Percentiles rank a stretch among this genome's conserved stretches.
phyloP scores from a whole-genome alignment of 2,329 filamentous ascomycete species.

The Talaromyces sp. region DNA sequence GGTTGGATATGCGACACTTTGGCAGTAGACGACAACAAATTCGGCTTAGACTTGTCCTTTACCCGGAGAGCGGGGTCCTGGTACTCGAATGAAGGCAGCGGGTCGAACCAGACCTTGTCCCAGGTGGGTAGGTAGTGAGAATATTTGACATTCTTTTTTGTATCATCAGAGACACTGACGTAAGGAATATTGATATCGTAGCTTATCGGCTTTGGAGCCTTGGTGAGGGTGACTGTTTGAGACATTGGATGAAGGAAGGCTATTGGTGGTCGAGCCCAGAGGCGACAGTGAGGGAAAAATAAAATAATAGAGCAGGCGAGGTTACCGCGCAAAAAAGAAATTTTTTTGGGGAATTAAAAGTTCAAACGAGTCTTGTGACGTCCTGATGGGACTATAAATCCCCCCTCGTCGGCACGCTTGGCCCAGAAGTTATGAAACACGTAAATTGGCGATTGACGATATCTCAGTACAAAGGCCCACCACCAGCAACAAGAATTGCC shows the following conservation, averaged over 20 bases:
- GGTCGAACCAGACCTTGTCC: conserved; percentile 45
- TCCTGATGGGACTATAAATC: conserved; percentile 16
- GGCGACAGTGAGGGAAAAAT: conserved; percentile 8
- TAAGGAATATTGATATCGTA: conserved; percentile 50
- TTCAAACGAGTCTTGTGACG: conserved; percentile 15
- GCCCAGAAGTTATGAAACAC: not conserved
- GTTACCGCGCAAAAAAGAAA: conserved; percentile 15
- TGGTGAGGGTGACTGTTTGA: conserved; percentile 15
- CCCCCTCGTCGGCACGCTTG: not conserved
- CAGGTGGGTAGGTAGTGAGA: conserved; percentile 45
- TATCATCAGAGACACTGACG: conserved; percentile 35
- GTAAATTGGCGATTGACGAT: not conserved
- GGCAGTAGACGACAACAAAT: conserved; percentile 28
- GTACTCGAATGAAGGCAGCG: conserved; percentile 42
- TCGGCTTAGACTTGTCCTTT: conserved; percentile 35
- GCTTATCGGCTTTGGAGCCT: conserved; percentile 32
- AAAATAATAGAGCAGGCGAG: conserved; percentile 14
- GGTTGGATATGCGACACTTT: conserved; percentile 39
- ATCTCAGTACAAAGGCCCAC: conserved; percentile 5
- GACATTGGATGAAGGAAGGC: conserved; percentile 14
- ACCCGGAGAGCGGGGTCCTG: conserved; percentile 44
- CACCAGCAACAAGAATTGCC: not conserved
- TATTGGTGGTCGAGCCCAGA: conserved; percentile 12
- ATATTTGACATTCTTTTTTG: conserved; percentile 37
- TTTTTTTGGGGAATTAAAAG: conserved; percentile 9